These are phyloP conservation scores for Ceratocystis cubensis DNA, from an alignment of 2,329 filamentous ascomycete species.

Conservation along the genomic window DNA sequence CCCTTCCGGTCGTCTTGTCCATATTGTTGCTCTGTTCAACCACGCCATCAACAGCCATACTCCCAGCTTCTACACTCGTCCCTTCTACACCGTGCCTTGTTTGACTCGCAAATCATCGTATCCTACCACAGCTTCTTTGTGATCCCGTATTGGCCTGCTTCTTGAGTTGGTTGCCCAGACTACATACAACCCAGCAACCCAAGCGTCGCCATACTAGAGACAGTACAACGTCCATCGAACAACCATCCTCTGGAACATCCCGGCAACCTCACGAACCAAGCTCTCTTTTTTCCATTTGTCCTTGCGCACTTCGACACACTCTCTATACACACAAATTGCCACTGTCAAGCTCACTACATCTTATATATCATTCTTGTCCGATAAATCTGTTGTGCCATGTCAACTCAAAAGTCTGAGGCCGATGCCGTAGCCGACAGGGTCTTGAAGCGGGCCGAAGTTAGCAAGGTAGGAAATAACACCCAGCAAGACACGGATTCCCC, in stretches of 20 bases:
- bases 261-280: not conserved
- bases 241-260: not conserved
- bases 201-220: not conserved
- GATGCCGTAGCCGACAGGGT: slow-evolving; percentile 56
- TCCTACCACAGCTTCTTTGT: not conserved
- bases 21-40: not conserved
- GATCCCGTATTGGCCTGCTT: not conserved
- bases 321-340: not conserved
- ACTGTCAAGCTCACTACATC: not conserved
- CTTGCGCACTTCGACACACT: not conserved
- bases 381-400: slow-evolving; percentile 40
- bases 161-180: not conserved
- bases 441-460: slow-evolving; percentile 59
- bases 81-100: not conserved
- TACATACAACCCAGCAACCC: not conserved
- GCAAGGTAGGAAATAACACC: slow-evolving; percentile 45
- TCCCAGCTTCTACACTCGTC: not conserved
- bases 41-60: not conserved
- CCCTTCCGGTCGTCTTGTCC: not conserved
- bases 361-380: not conserved
- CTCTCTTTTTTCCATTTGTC: not conserved
- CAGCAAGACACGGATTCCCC: not conserved
- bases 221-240: not conserved
- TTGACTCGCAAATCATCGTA: not conserved
- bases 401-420: slow-evolving; percentile 39